Evolutionary conservation across 75 land plant species (phyloP).

Genomic region (Cupressus sempervirens): DNA sequence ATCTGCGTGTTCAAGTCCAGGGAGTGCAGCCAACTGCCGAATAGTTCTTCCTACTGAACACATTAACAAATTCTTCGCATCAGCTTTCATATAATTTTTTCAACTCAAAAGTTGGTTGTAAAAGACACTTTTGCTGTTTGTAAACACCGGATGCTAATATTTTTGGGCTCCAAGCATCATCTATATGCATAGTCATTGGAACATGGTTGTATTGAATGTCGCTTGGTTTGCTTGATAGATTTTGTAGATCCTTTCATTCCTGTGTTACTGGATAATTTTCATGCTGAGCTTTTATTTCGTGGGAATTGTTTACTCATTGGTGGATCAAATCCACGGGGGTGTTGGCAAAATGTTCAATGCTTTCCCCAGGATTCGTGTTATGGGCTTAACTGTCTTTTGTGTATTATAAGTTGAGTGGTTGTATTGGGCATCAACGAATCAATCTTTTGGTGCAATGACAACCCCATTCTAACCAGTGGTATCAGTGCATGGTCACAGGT

Average conservation of each 20-base stretch:
- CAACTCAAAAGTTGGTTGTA: background rate
- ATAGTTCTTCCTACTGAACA: background rate
- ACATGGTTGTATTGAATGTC: background rate
- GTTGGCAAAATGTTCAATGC: too few species aligned
- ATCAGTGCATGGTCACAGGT: too few species aligned
- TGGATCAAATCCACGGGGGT: too few species aligned
- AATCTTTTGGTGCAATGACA: too few species aligned
- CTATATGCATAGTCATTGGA: background rate
- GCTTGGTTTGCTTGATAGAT: too few species aligned
- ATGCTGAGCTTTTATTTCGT: background rate
- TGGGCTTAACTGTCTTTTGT: too few species aligned
- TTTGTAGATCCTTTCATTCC: background rate
- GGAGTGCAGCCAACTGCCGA: background rate
- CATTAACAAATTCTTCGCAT: background rate
- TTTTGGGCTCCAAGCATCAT: background rate
- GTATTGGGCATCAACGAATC: too few species aligned
- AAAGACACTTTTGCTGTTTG: background rate
- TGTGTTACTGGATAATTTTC: background rate
- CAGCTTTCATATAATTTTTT: background rate
- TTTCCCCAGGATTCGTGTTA: too few species aligned
- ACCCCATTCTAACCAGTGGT: too few species aligned
- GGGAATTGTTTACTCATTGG: background rate
- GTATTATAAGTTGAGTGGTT: too few species aligned
- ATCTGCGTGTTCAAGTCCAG: background rate
- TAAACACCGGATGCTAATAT: background rate